A percentile compares a stretch with the other conserved stretches of the same genome.
phyloP scores from a whole-genome alignment of 352 stramenopile genomes.

The Pythium coloratum region DNA sequence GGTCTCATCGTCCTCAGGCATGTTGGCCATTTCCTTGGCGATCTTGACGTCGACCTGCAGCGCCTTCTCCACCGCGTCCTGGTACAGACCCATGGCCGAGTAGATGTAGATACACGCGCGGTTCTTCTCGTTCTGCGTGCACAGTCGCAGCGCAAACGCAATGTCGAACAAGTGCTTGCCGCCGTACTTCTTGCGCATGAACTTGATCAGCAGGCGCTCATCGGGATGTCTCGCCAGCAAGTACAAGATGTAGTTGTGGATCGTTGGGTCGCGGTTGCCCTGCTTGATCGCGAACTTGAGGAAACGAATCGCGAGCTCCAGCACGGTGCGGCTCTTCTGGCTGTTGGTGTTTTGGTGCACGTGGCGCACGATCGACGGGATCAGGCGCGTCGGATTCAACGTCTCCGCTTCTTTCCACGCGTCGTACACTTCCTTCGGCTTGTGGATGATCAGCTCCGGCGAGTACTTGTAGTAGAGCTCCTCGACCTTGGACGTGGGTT shows the following conservation, averaged over 20 bases:
- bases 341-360: constrained; percentile 73
- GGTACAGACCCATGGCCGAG: constrained; percentile 90
- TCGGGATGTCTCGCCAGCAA: constrained; percentile 90
- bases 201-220: constrained; percentile 88
- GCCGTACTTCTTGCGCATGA: constrained; percentile 88
- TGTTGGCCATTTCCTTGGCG: constrained; percentile 92
- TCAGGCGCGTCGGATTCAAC: constrained; percentile 90
- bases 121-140: constrained; percentile 91
- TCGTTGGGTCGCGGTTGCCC: constrained; percentile 87
- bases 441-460: constrained; percentile 90
- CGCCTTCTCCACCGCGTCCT: constrained; percentile 91
- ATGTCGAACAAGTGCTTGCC: constrained; percentile 90
- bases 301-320: constrained; percentile 92
- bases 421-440: constrained; percentile 90
- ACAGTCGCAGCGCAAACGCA: constrained; percentile 90
- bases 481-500: constrained; percentile 90
- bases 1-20: constrained; percentile 86
- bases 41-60: constrained; percentile 92
- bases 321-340: constrained; percentile 64
- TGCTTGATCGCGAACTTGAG: constrained; percentile 94
- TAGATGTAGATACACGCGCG: constrained; percentile 95
- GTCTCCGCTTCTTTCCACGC: constrained; percentile 90
- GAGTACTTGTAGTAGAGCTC: constrained; percentile 95
- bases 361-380: constrained; percentile 91
- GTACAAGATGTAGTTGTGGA: constrained; percentile 93